Evolutionary conservation across 1,139 yeast genomes (phyloP), one percentile per base, ranked within the genome.

Genomic region (Nakaseomyces sp.): DNA sequence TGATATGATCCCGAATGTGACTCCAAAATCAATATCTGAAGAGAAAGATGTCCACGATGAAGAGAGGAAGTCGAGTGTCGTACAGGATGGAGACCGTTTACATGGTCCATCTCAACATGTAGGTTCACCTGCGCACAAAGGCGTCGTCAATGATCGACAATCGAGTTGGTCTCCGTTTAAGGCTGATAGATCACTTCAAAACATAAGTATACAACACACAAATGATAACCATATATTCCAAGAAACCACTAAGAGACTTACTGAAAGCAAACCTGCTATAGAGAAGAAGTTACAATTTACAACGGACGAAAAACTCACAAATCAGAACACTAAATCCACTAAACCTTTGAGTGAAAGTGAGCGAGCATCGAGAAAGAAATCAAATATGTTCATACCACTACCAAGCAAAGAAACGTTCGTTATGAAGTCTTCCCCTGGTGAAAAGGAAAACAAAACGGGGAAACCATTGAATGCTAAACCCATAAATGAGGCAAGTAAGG

Each of bases 401-500:
- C 65, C 65, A 2, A 56, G 53, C 29, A 61, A 61, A 45, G 62
- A 60, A 44, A 63, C 64, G n/a, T 45, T 60, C 12, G 46, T 58
- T 7, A 56, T 59, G 3, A 54, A 49, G 37, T 50, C 38, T 6
- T 35, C 38, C 5, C 38, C 38, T 6, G 18, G 18, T 10, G 28
- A 22, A 15, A 20, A 13, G 12, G 20, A 41, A 30, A 32, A 43
- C 36, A 26, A 40, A 42, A 24, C 24, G 25, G 22, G 25, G 32
- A 26, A 19, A 10, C 13, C 26, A 17, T 24, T 16, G 7, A 30
- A 18, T 15, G 43, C 18, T 15, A 15, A 18, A n/a, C 16, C 10
- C 13, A 13, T 20, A 15, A 19, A 29, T 12, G 26, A 38, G 25
- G 12, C 10, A 25, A 6, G 10, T 6, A 32, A 18, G 13, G 24